phyloP scores from a whole-genome alignment of 345 rosid genomes.

The thale cress (Arabidopsis thaliana) region DNA sequence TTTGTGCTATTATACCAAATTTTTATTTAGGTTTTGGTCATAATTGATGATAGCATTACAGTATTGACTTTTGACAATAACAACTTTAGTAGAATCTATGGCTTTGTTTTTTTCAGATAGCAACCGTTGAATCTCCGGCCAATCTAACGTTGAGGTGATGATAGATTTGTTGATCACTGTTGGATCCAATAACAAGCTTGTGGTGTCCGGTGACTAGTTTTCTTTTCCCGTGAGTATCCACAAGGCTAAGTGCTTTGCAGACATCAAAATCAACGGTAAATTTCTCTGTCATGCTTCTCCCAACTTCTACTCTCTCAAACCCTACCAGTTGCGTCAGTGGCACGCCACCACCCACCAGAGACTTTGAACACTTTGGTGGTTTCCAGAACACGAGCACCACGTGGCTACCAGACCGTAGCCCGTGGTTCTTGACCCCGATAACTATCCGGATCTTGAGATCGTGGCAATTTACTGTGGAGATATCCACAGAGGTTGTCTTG shows the following conservation, averaged over 20 bases:
- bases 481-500: constrained; percentile 43
- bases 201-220: constrained; percentile 52
- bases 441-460: constrained; percentile 35
- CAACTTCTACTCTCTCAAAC: constrained; percentile 58
- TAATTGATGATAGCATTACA: constrained; percentile 40
- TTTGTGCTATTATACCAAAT: constrained; percentile 33
- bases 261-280: constrained; percentile 52
- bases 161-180: constrained; percentile 48
- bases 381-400: constrained; percentile 66
- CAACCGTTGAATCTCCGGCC: constrained; percentile 40
- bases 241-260: constrained; percentile 57
- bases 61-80: constrained; percentile 43
- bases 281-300: constrained; percentile 48
- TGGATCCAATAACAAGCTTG: constrained; percentile 51
- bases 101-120: constrained; percentile 24
- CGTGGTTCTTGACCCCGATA: constrained; percentile 56
- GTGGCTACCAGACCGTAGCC: constrained; percentile 53
- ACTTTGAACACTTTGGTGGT: constrained; percentile 45
- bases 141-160: constrained; percentile 49
- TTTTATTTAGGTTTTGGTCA: constrained; percentile 30
- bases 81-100: constrained; percentile 22
- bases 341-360: constrained; percentile 43
- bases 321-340: constrained; percentile 57
- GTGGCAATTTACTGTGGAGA: constrained; percentile 49
- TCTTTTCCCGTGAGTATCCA: constrained; percentile 58